Conservation (phyloP, 228 moss, liverwort and hornwort species). For the Sphagnum fallax region DNA sequence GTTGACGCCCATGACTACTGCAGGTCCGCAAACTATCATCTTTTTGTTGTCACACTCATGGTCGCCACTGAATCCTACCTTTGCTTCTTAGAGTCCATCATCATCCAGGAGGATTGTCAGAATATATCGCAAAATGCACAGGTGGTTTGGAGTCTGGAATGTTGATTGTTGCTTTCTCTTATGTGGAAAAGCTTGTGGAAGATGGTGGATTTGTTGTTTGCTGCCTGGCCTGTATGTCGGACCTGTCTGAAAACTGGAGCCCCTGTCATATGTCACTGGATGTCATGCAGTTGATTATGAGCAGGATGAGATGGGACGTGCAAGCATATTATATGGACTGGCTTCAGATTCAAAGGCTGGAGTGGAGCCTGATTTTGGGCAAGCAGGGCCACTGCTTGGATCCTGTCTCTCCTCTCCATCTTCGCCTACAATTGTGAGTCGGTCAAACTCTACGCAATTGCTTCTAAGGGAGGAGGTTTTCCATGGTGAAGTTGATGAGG, state of each 20-base stretch:
- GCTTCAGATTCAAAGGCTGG: conserved; percentile 47
- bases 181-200: background rate
- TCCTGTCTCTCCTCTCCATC: conserved; percentile 72
- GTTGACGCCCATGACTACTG: conserved; percentile 79
- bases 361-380: conserved; percentile 42
- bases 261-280: conserved; percentile 1
- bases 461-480: conserved; percentile 42
- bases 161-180: background rate
- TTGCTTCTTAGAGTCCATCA: no score
- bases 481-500: conserved; percentile 30
- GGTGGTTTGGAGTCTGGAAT: background rate
- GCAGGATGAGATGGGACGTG: conserved; percentile 58
- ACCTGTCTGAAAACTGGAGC: background rate
- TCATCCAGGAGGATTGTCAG: background rate
- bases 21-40: no score
- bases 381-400: conserved; percentile 68
- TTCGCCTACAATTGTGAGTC: conserved; percentile 69
- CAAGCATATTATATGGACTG: conserved; percentile 53
- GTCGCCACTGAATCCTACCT: background rate
- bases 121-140: background rate
- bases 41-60: conserved; percentile 6
- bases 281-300: conserved; percentile 42
- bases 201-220: background rate
- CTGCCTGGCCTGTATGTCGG: background rate
- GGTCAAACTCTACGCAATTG: conserved; percentile 62